Evolutionary conservation across 768 basidiomycete species (phyloP), one percentile per base, ranked within the genome.

Genomic region (Termitomyces sp.): DNA sequence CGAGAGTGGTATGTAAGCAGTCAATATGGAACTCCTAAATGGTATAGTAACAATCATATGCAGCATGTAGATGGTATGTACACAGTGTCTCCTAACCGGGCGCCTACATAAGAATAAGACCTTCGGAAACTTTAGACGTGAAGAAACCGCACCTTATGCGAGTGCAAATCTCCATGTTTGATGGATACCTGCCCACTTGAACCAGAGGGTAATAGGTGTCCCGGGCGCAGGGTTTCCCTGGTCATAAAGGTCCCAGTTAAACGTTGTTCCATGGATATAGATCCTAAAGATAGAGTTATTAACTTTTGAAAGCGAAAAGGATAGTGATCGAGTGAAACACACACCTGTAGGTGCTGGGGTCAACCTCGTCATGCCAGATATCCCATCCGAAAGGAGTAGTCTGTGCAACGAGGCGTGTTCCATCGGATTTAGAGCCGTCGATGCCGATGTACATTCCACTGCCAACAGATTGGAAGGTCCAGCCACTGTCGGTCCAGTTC

Each of bases 91-190:
- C 8, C 13, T 2, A 14, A 41, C 18, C 29, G 51, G 3, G 12
- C 2, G 20, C 5, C 50, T 52, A 39, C 18, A 14, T 13, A 27
- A 1, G 18, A 3, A 8, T 29, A 13, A 52, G 36, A 3, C 12
- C n/a, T 26, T 12, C 6, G 27, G 5, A 52, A 1, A 14, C 0
- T 14, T 4, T 13, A 6, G 26, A 27, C 9, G 1, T 1, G 36
- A 4, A 5, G 29, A 41, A 41, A 29, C 27, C 37, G 0, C 37
- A 39, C 51, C 12, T 67, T 54, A 61, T 26, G 55, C 57, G 9
- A 58, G 62, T 39, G 67, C 68, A 64, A 80, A 73, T 26, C 61
- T 72, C 84, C 84, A 85, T 4, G 78, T 73, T 69, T 86, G 84
- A 62, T 84, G 82, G 20, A 72, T 48, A 4, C 76, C 81, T 0